These are phyloP conservation scores for Ogataea henricii DNA, from an alignment of 805 yeast species.

Conservation along the genomic window DNA sequence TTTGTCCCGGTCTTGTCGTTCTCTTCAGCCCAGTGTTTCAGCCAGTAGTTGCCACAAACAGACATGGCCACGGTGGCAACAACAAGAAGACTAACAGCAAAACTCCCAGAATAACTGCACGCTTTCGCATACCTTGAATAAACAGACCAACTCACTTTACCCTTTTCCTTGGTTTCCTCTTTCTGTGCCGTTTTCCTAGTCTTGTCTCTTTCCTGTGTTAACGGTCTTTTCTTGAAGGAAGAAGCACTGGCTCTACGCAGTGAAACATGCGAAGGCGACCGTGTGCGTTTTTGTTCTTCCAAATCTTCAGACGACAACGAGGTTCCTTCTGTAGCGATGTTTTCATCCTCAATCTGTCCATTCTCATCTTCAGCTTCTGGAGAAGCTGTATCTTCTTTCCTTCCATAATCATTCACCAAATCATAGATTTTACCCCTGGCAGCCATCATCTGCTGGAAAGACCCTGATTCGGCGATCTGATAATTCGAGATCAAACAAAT, in stretches of 20 bases:
- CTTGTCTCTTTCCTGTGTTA: constrained; percentile 25
- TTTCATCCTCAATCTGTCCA: background rate
- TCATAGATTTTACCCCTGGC: constrained; percentile 33
- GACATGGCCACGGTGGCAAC: constrained; percentile 30
- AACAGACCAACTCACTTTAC: constrained; percentile 56
- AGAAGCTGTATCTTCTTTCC: constrained; percentile 3
- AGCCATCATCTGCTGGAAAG: constrained; percentile 43
- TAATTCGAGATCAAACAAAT: constrained; percentile 61
- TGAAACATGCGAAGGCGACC: constrained; percentile 28
- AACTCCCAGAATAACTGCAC: constrained; percentile 54
- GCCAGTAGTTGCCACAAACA: constrained; percentile 58
- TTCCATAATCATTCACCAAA: constrained; percentile 42
- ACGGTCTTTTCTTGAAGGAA: constrained; percentile 49
- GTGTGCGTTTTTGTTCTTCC: constrained; percentile 12
- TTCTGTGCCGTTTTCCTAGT: constrained; percentile 46
- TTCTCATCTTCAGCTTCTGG: background rate
- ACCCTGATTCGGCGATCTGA: constrained; percentile 55
- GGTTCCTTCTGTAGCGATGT: background rate
- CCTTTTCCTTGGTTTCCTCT: constrained; percentile 56
- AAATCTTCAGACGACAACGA: constrained; percentile 5
- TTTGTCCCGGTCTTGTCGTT: constrained; percentile 47
- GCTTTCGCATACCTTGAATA: constrained; percentile 60
- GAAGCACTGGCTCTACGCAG: constrained; percentile 66
- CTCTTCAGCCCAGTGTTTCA: constrained; percentile 68
- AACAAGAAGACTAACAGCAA: constrained; percentile 39